These are phyloP conservation scores for Leptodontidium sp. DNA, from an alignment of 2,329 filamentous ascomycete genomes.

Conservation along the genomic window DNA sequence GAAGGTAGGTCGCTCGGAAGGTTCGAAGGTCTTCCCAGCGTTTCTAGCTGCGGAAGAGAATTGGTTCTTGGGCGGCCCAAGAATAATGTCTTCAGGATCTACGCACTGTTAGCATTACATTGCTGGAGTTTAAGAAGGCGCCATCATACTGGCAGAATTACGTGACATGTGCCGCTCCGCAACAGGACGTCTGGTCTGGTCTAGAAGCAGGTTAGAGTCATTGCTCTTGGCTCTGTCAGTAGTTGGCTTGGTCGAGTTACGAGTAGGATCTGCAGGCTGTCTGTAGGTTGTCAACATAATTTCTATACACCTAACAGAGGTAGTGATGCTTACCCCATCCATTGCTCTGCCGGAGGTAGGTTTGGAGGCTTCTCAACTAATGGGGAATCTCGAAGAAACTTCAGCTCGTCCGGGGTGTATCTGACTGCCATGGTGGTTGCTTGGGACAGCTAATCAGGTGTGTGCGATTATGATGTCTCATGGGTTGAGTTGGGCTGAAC, in stretches of 20 bases:
- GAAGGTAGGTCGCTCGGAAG: slow-evolving; percentile 54
- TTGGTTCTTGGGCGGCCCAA: slow-evolving; percentile 82
- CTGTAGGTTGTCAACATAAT: slow-evolving; percentile 40
- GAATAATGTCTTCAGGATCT: slow-evolving; percentile 82
- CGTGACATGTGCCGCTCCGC: slow-evolving; percentile 63
- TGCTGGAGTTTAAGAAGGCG: slow-evolving; percentile 8
- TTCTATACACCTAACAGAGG: slow-evolving; percentile 5
- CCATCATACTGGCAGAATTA: slow-evolving; percentile 62
- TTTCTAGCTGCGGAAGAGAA: slow-evolving; percentile 79
- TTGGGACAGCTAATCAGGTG: slow-evolving; percentile 16
- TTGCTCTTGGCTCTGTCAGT: slow-evolving; percentile 58
- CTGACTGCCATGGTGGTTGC: slow-evolving; percentile 44
- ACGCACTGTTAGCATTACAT: slow-evolving; percentile 26
- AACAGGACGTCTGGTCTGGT: slow-evolving; percentile 55
- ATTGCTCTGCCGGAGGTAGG: slow-evolving; percentile 87
- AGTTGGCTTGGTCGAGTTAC: slow-evolving; percentile 48
- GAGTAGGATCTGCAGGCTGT: slow-evolving; percentile 42
- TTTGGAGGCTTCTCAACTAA: slow-evolving; percentile 81
- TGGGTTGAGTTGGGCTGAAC: slow-evolving; percentile 9
- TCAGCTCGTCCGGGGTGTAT: slow-evolving; percentile 81
- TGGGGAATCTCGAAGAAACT: slow-evolving; percentile 80
- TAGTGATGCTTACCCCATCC: slow-evolving; percentile 80
- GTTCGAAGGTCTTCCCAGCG: slow-evolving; percentile 50
- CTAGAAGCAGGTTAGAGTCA: slow-evolving; percentile 43
- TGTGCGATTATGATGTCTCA: slow-evolving; percentile 14